These are phyloP conservation scores for Quercus variabilis DNA, from an alignment of 306 rosid genomes.

Conservation along the genomic window DNA sequence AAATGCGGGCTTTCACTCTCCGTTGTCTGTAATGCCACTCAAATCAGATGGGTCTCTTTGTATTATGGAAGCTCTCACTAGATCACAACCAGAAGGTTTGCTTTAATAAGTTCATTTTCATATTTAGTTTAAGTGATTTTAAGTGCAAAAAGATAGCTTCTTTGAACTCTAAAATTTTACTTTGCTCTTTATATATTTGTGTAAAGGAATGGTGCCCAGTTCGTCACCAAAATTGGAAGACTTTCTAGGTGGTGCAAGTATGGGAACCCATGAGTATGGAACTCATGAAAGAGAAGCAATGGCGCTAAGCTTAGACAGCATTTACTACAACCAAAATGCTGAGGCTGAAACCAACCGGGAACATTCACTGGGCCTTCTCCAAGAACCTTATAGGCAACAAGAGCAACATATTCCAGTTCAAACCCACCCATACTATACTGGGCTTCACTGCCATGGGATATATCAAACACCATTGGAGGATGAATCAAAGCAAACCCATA, in stretches of 20 bases:
- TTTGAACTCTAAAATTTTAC: not conserved
- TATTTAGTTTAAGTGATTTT: not conserved
- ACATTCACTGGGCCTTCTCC: conserved; percentile 39
- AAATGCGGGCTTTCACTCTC: conserved; percentile 50
- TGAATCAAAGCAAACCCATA: conserved; percentile 41
- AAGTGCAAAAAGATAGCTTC: not conserved
- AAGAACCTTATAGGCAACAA: conserved; percentile 48
- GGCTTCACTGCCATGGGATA: conserved; percentile 37
- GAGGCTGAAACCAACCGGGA: conserved; percentile 37
- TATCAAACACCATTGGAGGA: conserved; percentile 48
- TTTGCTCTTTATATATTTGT: not conserved
- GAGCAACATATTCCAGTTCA: conserved; percentile 31
- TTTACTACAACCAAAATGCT: conserved; percentile 50
- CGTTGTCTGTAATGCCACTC: conserved; percentile 81
- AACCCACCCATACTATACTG: conserved; percentile 51
- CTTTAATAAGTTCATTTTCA: not conserved
- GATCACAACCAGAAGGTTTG: conserved; percentile 74
- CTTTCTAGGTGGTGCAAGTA: conserved; percentile 79
- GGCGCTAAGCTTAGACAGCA: conserved; percentile 81
- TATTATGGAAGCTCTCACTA: conserved; percentile 72
- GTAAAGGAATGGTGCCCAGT: conserved; percentile 54
- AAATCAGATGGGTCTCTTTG: conserved; percentile 93
- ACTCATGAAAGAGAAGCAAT: conserved; percentile 69
- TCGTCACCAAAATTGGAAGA: conserved; percentile 90
- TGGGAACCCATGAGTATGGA: conserved; percentile 58